Percentiles rank a stretch among this genome's conserved stretches.
Conservation (phyloP, 2,329 filamentous ascomycete genomes). For the Geosmithia putterillii region DNA sequence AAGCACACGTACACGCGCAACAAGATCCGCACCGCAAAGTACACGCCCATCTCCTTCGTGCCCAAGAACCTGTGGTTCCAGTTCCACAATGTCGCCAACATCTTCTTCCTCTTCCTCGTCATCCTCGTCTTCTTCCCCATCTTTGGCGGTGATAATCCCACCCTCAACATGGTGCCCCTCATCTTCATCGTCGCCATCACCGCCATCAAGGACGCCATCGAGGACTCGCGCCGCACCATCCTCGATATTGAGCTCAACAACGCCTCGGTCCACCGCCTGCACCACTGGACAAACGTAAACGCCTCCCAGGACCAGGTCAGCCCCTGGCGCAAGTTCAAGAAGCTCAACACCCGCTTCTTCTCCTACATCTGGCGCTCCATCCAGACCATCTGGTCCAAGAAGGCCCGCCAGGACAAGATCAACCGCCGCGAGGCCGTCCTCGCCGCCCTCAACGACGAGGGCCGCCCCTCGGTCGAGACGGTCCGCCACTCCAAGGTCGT, state of each 20-base stretch:
- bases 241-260: slow-evolving; percentile 94
- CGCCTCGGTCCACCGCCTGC: slow-evolving; percentile 79
- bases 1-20: slow-evolving; percentile 65
- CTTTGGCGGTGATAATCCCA: slow-evolving; percentile 85
- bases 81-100: slow-evolving; percentile 96
- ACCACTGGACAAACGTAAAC: slow-evolving; percentile 89
- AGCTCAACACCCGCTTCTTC: slow-evolving; percentile 58
- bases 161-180: slow-evolving; percentile 77
- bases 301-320: slow-evolving; percentile 78
- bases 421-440: slow-evolving; percentile 24
- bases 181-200: slow-evolving; percentile 88
- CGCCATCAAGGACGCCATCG: slow-evolving; percentile 85
- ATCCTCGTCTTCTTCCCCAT: slow-evolving; percentile 91
- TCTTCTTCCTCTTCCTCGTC: slow-evolving; percentile 95
- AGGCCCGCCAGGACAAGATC: slow-evolving; percentile 34
- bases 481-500: slow-evolving; percentile 18
- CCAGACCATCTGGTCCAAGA: slow-evolving; percentile 35
- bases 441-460: slow-evolving; percentile 29
- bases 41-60: slow-evolving; percentile 87
- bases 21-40: slow-evolving; percentile 97
- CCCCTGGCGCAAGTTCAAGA: slow-evolving; percentile 80
- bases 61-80: slow-evolving; percentile 97
- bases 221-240: slow-evolving; percentile 85
- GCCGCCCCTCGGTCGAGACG: slow-evolving; percentile 44
- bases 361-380: slow-evolving; percentile 38